These are phyloP conservation scores for Chytriomyces confervae DNA, from an alignment of 192 early-diverging fungal species.

Conservation along the genomic window DNA sequence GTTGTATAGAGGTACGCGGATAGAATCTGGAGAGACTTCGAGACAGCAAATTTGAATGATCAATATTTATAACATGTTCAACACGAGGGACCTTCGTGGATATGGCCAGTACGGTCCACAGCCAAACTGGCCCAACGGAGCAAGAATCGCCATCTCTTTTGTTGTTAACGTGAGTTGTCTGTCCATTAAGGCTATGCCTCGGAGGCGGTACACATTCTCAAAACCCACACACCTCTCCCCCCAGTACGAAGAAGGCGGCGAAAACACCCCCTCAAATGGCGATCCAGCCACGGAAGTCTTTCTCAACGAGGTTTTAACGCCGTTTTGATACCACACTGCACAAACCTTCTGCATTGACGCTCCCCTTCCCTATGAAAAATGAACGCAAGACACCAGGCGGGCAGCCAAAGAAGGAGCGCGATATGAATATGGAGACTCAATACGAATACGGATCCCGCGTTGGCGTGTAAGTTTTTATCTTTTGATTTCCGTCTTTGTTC, in stretches of 20 bases:
- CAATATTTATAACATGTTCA: no score
- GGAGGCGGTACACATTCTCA: background rate
- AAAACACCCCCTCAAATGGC: constrained; percentile 55
- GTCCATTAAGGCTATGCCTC: background rate
- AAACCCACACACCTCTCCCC: background rate
- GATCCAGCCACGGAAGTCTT: constrained; percentile 57
- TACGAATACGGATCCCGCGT: constrained; percentile 62
- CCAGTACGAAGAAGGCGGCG: constrained; percentile 55
- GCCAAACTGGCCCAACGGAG: constrained; percentile 56
- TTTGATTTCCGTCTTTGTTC: no score
- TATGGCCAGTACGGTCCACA: constrained; percentile 52
- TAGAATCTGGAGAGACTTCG: no score
- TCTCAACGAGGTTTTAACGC: constrained; percentile 48
- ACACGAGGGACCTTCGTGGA: constrained; percentile 46
- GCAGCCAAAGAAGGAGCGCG: constrained; percentile 23
- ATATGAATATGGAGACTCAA: constrained; percentile 58
- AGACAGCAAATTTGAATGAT: no score
- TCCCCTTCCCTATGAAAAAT: background rate
- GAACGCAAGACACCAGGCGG: background rate
- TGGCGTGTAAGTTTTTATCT: constrained; percentile 37
- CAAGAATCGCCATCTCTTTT: constrained; percentile 55
- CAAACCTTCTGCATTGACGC: background rate
- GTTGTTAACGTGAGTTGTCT: constrained; percentile 53
- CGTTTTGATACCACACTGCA: background rate
- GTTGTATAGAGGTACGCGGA: no score